Conservation (phyloP, 164 flowering plant species). For the Buxus sempervirens region DNA sequence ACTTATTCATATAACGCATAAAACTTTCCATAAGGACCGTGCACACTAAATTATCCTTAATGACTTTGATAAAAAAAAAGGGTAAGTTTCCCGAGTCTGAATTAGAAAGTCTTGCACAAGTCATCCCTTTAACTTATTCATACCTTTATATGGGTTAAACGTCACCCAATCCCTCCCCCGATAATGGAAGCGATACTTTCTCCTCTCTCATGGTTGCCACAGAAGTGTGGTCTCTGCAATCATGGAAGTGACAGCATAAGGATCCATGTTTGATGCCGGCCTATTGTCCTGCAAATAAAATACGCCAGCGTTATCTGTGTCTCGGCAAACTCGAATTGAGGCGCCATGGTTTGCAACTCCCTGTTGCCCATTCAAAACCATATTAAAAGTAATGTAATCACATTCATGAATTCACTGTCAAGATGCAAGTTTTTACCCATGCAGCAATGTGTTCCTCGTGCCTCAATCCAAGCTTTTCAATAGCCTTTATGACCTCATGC, state of each 20-base stretch:
- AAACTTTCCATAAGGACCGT: no score
- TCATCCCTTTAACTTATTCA: no score
- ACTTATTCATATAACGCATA: no score
- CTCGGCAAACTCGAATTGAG: background rate
- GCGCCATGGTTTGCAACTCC: background rate
- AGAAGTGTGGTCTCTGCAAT: background rate
- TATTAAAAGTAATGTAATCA: no score
- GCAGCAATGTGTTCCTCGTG: constrained; percentile 76
- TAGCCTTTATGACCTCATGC: constrained; percentile 55
- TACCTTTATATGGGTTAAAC: no score
- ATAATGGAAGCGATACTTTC: no score
- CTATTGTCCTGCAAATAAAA: background rate
- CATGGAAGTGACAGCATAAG: background rate
- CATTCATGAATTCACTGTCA: background rate
- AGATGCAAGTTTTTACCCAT: constrained; percentile 6
- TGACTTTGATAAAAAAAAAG: no score
- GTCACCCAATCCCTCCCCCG: no score
- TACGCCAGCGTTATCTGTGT: background rate
- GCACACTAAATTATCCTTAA: no score
- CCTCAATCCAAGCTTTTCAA: constrained; percentile 48
- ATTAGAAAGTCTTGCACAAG: no score
- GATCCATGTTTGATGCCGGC: background rate
- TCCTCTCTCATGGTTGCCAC: background rate
- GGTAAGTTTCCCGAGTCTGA: no score
- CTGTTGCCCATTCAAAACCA: background rate